Conservation (phyloP, 305 asterid species). For the Fraxinus sp. region DNA sequence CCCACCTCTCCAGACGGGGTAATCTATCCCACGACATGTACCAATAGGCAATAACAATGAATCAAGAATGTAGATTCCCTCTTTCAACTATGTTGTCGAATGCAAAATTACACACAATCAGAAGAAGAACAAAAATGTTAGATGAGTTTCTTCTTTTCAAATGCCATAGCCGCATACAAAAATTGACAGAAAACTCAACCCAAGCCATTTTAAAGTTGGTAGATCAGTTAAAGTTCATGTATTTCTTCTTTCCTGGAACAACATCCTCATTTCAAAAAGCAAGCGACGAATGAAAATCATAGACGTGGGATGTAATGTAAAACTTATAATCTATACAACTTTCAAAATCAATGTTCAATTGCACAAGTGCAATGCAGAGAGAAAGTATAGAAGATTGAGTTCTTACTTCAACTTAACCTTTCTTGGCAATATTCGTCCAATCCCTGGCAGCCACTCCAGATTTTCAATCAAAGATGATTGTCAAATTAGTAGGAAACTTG, state of each 20-base stretch:
- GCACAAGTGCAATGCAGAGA: not conserved
- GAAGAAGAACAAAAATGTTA: conserved; percentile 11
- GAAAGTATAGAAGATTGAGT: not conserved
- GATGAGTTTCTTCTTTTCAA: conserved; percentile 90
- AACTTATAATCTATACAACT: not conserved
- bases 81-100: not conserved
- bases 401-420: conserved; percentile 76
- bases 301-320: too few species aligned
- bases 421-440: conserved; percentile 77
- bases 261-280: not conserved
- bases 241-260: conserved; percentile 70
- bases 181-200: conserved; percentile 65
- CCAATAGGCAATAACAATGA: not conserved
- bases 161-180: conserved; percentile 73
- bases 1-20: not conserved
- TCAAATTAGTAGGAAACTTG: conserved; percentile 49
- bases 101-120: not conserved
- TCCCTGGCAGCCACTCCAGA: conserved; percentile 84
- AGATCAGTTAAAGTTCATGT: conserved; percentile 63
- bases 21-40: not conserved
- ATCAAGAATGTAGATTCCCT: not conserved
- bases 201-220: conserved; percentile 69
- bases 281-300: not conserved
- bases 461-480: conserved; percentile 84
- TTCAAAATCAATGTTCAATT: not conserved